These are phyloP conservation scores for Beauveria sp. DNA, from an alignment of 2,329 filamentous ascomycete genomes.

Conservation along the genomic window DNA sequence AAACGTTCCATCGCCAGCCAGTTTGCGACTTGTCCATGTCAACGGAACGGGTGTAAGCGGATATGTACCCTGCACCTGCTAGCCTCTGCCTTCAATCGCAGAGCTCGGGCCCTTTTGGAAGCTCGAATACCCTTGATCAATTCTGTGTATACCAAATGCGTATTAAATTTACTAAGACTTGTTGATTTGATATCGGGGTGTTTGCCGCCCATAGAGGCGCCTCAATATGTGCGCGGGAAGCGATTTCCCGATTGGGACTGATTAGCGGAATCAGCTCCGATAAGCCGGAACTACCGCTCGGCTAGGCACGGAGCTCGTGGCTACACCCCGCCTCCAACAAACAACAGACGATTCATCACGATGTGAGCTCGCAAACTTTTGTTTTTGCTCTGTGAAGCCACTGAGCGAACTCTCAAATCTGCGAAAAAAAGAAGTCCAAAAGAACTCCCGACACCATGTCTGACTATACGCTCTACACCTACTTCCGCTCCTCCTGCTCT, in stretches of 20 bases:
- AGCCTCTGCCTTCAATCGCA: too few relatives aligned
- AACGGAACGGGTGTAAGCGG: too few relatives aligned
- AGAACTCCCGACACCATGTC: constrained; percentile 14
- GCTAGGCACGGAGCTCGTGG: background rate
- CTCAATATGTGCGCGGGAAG: background rate
- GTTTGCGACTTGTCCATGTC: too few relatives aligned
- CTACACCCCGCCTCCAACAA: background rate
- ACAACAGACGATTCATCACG: background rate
- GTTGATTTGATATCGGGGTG: background rate
- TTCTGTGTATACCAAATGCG: background rate
- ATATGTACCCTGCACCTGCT: too few relatives aligned
- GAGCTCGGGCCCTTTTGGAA: too few relatives aligned
- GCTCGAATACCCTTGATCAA: too few relatives aligned
- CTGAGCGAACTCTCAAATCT: background rate
- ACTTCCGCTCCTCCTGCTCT: constrained; percentile 56
- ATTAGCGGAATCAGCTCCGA: constrained; percentile 2
- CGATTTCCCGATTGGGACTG: background rate
- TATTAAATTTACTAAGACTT: background rate
- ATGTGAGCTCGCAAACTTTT: background rate
- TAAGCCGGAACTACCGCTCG: background rate
- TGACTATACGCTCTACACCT: constrained; percentile 45
- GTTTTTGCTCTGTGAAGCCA: background rate
- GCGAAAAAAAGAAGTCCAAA: background rate
- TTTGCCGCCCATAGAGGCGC: background rate
- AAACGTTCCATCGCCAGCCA: too few relatives aligned